Percentiles rank a stretch among this genome's conserved stretches.
Conservation (phyloP, 257 asterid species). For the Jacaranda mimosifolia region DNA sequence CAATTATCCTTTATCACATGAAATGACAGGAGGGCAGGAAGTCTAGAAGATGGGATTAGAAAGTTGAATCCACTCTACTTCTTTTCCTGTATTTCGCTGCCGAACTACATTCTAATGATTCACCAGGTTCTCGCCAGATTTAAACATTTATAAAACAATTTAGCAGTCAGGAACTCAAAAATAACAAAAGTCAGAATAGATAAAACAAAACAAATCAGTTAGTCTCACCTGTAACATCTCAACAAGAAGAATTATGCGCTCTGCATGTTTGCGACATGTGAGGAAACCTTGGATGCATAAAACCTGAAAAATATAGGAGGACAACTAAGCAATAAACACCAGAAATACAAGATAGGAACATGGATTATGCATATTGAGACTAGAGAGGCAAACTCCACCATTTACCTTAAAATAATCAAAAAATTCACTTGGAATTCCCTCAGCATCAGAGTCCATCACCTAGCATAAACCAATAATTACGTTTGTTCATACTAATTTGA, state of each 20-base stretch:
- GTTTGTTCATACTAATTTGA: conserved; percentile 22
- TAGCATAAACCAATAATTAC: conserved; percentile 46
- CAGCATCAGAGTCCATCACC: conserved; percentile 99
- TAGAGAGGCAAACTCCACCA: conserved; percentile 15
- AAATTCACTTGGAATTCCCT: conserved; percentile 98
- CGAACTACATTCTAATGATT: background rate
- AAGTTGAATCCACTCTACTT: conserved; percentile 14
- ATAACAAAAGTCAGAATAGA: background rate
- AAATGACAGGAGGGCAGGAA: conserved; percentile 9
- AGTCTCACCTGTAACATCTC: conserved; percentile 79
- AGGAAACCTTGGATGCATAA: conserved; percentile 84
- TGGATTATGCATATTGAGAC: background rate
- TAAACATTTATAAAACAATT: background rate
- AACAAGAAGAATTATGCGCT: conserved; percentile 80
- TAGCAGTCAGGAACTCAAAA: background rate
- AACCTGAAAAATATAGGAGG: conserved; percentile 32
- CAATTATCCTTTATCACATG: conserved; percentile 7
- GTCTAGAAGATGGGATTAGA: conserved; percentile 4
- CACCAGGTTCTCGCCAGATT: background rate
- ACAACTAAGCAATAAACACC: background rate
- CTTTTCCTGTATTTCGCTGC: background rate
- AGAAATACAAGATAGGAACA: background rate
- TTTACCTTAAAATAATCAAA: conserved; percentile 94
- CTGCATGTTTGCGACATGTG: conserved; percentile 84
- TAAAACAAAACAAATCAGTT: background rate